Conservation (phyloP, 164 flowering plant genomes). For the Vitis labrusca region DNA sequence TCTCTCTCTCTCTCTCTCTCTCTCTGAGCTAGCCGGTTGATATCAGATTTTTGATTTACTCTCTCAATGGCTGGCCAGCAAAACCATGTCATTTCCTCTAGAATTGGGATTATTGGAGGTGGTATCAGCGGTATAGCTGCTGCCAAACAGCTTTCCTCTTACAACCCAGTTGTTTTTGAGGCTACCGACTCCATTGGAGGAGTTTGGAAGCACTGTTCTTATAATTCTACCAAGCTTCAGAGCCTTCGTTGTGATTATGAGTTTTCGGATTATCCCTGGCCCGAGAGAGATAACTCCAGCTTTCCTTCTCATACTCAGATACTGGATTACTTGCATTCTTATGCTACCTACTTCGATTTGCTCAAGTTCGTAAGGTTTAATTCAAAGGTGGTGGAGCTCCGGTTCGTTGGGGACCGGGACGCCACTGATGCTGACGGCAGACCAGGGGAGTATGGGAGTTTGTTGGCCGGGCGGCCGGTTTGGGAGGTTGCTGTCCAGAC, state of each 20-base stretch:
- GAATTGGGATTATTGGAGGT: conserved; percentile 79
- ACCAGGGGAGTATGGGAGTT: conserved; percentile 29
- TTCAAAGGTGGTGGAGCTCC: conserved; percentile 78
- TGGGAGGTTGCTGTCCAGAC: conserved; percentile 85
- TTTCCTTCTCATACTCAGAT: conserved; percentile 76
- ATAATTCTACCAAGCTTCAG: conserved; percentile 71
- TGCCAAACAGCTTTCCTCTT: conserved; percentile 64
- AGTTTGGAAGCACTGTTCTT: conserved; percentile 86
- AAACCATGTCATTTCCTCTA: conserved; percentile 24
- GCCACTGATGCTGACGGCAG: conserved; percentile 1
- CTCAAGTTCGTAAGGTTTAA: conserved; percentile 57
- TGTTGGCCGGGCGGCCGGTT: conserved; percentile 55
- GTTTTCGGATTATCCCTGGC: conserved; percentile 94
- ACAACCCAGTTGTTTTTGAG: conserved; percentile 83
- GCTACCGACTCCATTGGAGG: conserved; percentile 83
- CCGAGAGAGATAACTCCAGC: conserved; percentile 50
- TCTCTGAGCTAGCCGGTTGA: too few relatives aligned
- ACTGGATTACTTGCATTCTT: conserved; percentile 67
- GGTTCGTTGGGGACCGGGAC: conserved; percentile 42
- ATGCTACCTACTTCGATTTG: conserved; percentile 74
- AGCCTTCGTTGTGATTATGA: conserved; percentile 77
- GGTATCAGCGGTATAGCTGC: conserved; percentile 94
- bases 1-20: neutral
- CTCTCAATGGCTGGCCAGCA: conserved; percentile 9
- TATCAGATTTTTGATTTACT: too few relatives aligned